Evolutionary conservation across 768 basidiomycete genomes (phyloP), one percentile per base, ranked within the genome.

Genomic region (Scleroderma bovista): DNA sequence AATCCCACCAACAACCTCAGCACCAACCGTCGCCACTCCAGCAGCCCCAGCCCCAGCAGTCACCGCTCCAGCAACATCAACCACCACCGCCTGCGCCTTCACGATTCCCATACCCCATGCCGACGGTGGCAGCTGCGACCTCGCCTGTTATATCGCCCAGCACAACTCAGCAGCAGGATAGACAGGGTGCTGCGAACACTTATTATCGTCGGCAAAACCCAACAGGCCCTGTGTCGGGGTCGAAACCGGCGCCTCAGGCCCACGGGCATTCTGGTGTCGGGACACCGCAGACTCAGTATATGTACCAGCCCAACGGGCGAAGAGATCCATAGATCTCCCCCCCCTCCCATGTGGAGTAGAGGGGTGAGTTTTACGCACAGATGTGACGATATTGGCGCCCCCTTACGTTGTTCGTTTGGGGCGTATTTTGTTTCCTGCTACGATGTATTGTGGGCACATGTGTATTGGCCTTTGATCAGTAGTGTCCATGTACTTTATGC

Each of bases 61-160:
- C 54, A 10, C 47, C n/a, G 29, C 44, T 26, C 50, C 66, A 34
- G 41, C 66, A 10, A 40, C 26, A 23, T 15, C 71, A 42, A 6
- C 15, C 57, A 44, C 16, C 55, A 1, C n/a, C 60, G 29, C 24
- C 57, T 15, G 52, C 64, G 1, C 58, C 26, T 29, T 29, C 68
- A 23, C 60, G 52, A 40, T 60, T 81, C 44, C 82, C 83, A 4
- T 88, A 81, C 76, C 83, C 85, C 6, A 85, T 86, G 83, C 84
- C 85, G 2, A 84, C 81, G 1, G 76, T 86, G 26, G 84, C 85
- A 1, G 80, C 75, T 10, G 74, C 75, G 40, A 79, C 80, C 0
- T 78, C 83, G 6, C 76, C 83, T 2, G 76, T 83, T 3, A 70
- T 84, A 19, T 55, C 75, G 3, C 56, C 69, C n/a, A 57, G 72